Evolutionary conservation across 495 filamentous ascomycete species (phyloP).

Genomic region (Penicillium lagena): DNA sequence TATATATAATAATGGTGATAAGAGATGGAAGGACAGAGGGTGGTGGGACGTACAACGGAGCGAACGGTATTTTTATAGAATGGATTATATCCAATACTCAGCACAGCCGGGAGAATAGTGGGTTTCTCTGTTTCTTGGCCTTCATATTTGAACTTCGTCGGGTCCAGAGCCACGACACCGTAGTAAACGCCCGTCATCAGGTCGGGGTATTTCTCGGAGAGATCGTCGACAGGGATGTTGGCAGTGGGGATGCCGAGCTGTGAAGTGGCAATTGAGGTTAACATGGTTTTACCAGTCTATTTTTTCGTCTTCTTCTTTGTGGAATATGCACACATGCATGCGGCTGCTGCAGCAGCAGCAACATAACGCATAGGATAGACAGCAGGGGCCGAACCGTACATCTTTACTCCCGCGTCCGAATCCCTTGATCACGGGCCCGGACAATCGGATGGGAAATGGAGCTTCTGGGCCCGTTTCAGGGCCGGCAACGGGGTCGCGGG

Average conservation of each 20-base stretch:
- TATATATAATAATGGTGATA: not conserved
- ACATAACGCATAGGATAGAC: not conserved
- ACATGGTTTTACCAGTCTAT: not conserved
- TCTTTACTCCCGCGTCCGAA: slow-evolving; percentile 93
- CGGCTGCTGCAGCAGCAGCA: too few species aligned
- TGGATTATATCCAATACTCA: slow-evolving; percentile 94
- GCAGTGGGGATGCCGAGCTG: slow-evolving; percentile 93
- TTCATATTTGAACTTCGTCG: slow-evolving; percentile 18
- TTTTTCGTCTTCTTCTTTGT: too few species aligned
- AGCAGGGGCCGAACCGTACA: slow-evolving; percentile 26
- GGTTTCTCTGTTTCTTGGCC: slow-evolving; percentile 12
- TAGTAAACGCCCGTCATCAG: slow-evolving; percentile 82
- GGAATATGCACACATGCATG: not conserved
- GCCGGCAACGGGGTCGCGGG: slow-evolving; percentile 61
- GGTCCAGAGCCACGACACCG: slow-evolving; percentile 69
- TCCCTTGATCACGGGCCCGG: slow-evolving; percentile 80
- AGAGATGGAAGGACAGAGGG: not conserved
- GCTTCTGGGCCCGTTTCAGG: slow-evolving; percentile 59
- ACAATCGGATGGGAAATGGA: slow-evolving; percentile 77
- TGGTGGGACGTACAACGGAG: slow-evolving; percentile 48
- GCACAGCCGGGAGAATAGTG: slow-evolving; percentile 75
- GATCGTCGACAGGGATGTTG: slow-evolving; percentile 80
- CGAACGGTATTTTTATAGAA: slow-evolving; percentile 84
- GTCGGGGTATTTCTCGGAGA: slow-evolving; percentile 60
- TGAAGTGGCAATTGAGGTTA: not conserved